These are phyloP conservation scores for Echeveria elegans DNA, from an alignment of 164 flowering plant genomes.

Conservation along the genomic window DNA sequence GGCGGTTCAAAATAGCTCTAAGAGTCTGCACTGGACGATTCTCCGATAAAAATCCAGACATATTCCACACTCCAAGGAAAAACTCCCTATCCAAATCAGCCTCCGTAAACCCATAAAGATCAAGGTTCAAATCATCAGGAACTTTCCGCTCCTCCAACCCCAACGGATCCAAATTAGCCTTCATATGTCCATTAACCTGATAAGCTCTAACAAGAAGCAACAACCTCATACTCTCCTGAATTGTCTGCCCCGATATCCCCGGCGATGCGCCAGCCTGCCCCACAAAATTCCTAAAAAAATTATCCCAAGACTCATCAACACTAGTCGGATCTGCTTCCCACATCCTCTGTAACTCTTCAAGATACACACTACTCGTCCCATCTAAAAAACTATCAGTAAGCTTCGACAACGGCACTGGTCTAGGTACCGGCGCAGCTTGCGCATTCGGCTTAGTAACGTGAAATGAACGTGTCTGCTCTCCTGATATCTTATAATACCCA, in stretches of 20 bases:
- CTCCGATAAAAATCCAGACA: conserved; percentile 90
- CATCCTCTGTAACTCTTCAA: conserved; percentile 93
- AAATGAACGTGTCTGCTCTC: conserved; percentile 25
- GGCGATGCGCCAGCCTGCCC: conserved; percentile 80
- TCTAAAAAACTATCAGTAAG: conserved; percentile 85
- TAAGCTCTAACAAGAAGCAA: conserved; percentile 87
- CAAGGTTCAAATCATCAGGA: conserved; percentile 74
- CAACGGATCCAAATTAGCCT: conserved; percentile 85
- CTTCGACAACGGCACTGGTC: conserved; percentile 82
- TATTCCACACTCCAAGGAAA: conserved; percentile 87
- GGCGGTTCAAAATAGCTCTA: conserved; percentile 64
- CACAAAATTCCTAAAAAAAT: conserved; percentile 88
- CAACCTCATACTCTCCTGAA: conserved; percentile 93
- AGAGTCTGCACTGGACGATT: conserved; percentile 94
- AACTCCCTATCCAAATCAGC: conserved; percentile 94
- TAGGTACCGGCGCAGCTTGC: conserved; percentile 64
- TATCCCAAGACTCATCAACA: conserved; percentile 99
- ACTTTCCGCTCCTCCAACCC: conserved; percentile 56
- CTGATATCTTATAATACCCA: conserved; percentile 20
- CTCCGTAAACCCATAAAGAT: conserved; percentile 72
- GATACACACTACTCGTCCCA: conserved; percentile 94
- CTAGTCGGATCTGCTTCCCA: conserved; percentile 92
- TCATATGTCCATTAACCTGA: conserved; percentile 94
- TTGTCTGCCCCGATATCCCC: conserved; percentile 88
- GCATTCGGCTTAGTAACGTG: conserved; percentile 55